Conservation (phyloP, 1,139 yeast species). For the Taphrina populina region DNA sequence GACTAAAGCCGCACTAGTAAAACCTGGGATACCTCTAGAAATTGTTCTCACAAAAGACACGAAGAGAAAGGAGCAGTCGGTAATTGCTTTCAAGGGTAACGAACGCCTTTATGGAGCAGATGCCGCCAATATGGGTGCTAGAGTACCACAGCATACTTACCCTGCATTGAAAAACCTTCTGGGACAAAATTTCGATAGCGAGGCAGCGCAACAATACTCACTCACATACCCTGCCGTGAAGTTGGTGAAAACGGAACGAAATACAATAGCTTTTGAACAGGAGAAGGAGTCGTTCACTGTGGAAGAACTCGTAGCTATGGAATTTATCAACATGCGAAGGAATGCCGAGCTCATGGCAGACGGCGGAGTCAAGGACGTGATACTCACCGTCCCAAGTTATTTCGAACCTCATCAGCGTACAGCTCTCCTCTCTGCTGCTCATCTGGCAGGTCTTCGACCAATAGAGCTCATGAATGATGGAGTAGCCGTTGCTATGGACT, state of each 20-base stretch:
- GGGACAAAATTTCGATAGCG: conserved; percentile 57
- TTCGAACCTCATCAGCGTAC: conserved; percentile 64
- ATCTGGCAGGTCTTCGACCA: conserved; percentile 65
- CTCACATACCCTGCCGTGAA: conserved; percentile 58
- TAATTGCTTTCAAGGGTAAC: conserved; percentile 60
- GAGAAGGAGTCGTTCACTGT: conserved; percentile 55
- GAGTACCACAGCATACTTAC: conserved; percentile 72
- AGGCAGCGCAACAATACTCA: conserved; percentile 51
- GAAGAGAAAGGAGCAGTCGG: conserved; percentile 82
- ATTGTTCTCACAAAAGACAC: conserved; percentile 85
- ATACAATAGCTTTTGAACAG: conserved; percentile 53
- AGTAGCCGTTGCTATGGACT: conserved; percentile 77
- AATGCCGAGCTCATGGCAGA: conserved; percentile 61
- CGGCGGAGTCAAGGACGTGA: conserved; percentile 59
- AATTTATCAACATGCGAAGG: conserved; percentile 60
- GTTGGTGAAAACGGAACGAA: conserved; percentile 1
- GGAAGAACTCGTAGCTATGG: conserved; percentile 88
- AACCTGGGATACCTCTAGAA: conserved; percentile 88
- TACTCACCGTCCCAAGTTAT: conserved; percentile 74
- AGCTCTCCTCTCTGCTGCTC: conserved; percentile 71
- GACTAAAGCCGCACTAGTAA: conserved; percentile 83
- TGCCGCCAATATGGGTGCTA: conserved; percentile 59
- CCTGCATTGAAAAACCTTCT: conserved; percentile 67
- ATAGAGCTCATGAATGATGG: conserved; percentile 84
- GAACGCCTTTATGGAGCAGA: conserved; percentile 80